A percentile compares a stretch with the other conserved stretches of the same genome.
These are phyloP conservation scores for Botrytis fragariae DNA, from an alignment of 2,329 filamentous ascomycete genomes.

Conservation along the genomic window DNA sequence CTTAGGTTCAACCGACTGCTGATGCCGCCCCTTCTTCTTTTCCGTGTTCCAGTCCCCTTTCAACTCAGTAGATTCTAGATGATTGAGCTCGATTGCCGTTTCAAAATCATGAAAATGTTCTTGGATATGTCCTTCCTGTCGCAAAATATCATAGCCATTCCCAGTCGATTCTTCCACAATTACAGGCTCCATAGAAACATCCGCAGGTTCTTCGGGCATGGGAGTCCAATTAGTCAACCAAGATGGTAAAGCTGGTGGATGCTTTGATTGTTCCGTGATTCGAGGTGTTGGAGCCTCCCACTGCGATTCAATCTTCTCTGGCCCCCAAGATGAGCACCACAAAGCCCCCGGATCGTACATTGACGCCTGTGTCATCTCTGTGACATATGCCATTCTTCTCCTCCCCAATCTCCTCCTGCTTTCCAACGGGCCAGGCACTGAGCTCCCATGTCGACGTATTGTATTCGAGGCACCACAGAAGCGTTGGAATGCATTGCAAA, in stretches of 20 bases:
- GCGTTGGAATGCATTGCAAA: slow-evolving; percentile 50
- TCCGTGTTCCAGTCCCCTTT: neutral
- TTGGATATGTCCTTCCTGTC: slow-evolving; percentile 4
- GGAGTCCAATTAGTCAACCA: slow-evolving; percentile 30
- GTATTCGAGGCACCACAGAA: slow-evolving; percentile 41
- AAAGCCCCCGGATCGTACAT: slow-evolving; percentile 22
- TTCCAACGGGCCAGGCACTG: slow-evolving; percentile 39
- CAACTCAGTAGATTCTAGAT: neutral
- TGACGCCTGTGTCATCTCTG: slow-evolving; percentile 29
- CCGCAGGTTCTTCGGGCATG: neutral
- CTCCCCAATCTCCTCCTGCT: slow-evolving; percentile 37
- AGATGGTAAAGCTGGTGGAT: slow-evolving; percentile 21
- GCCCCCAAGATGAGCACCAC: slow-evolving; percentile 30
- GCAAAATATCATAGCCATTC: neutral
- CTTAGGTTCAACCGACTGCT: neutral
- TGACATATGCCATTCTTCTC: slow-evolving; percentile 36
- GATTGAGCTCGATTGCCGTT: slow-evolving; percentile 15
- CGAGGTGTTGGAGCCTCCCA: slow-evolving; percentile 36
- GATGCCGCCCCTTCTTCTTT: neutral
- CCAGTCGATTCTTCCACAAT: neutral
- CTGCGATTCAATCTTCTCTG: slow-evolving; percentile 34
- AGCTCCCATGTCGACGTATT: slow-evolving; percentile 38
- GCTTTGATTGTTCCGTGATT: slow-evolving; percentile 10
- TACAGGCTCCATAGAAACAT: neutral
- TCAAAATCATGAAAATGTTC: slow-evolving; percentile 25